Percentiles rank a stretch among this genome's conserved stretches.
phyloP scores from a whole-genome alignment of 2,329 filamentous ascomycete species.

The Coccinonectria pachysandricola region DNA sequence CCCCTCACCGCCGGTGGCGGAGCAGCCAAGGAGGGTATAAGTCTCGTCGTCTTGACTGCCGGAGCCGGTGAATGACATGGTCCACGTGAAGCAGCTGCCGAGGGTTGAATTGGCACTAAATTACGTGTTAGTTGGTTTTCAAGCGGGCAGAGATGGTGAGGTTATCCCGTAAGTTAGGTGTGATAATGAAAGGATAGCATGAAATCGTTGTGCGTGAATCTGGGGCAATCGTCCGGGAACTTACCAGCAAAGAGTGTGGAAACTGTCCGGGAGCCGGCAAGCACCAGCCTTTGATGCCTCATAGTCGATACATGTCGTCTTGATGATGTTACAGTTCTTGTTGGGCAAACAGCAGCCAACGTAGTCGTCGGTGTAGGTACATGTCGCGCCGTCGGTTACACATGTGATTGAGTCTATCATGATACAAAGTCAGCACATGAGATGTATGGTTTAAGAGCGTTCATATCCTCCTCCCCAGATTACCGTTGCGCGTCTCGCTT shows the following conservation, averaged over 20 bases:
- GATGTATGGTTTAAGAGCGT: not conserved
- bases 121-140: slow-evolving; percentile 2
- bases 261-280: slow-evolving; percentile 19
- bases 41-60: slow-evolving; percentile 6
- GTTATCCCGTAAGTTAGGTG: too few relatives aligned
- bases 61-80: slow-evolving; percentile 14
- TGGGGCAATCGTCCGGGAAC: too few relatives aligned
- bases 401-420: slow-evolving; percentile 21
- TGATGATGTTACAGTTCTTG: slow-evolving; percentile 19
- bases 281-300: slow-evolving; percentile 11
- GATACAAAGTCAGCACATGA: slow-evolving; percentile 1
- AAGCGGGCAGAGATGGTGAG: slow-evolving; percentile 1
- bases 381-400: slow-evolving; percentile 16
- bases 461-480: too few relatives aligned
- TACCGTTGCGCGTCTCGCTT: too few relatives aligned
- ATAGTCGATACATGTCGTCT: slow-evolving; percentile 25
- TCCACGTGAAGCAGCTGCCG: slow-evolving; percentile 21
- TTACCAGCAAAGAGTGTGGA: slow-evolving; percentile 28
- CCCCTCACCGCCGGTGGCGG: slow-evolving; percentile 13
- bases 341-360: slow-evolving; percentile 24
- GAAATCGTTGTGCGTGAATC: too few relatives aligned
- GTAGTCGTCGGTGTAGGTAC: slow-evolving; percentile 15
- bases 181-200: not conserved
- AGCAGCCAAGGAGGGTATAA: slow-evolving; percentile 20
- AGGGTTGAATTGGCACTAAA: slow-evolving; percentile 8